Conservation (phyloP, 352 stramenopile genomes). For the Phytophthora colocasiae region DNA sequence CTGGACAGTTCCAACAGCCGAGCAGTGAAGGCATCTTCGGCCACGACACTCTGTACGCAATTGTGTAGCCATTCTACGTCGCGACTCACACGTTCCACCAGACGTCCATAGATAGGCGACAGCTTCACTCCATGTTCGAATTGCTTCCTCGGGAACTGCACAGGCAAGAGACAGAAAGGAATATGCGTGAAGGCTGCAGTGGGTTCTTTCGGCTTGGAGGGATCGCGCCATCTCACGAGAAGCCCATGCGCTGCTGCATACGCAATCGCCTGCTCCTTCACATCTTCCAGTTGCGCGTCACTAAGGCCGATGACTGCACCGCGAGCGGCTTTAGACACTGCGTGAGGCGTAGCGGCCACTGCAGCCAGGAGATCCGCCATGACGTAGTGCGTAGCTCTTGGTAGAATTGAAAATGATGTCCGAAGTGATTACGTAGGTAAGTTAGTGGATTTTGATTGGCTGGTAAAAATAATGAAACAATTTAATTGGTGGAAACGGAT, state of each 20-base stretch:
- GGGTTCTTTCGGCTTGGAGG: conserved; percentile 22
- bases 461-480: background rate
- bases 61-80: conserved; percentile 83
- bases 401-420: conserved; percentile 3
- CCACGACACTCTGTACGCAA: conserved; percentile 76
- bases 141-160: conserved; percentile 61
- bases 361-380: conserved; percentile 63
- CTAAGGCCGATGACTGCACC: conserved; percentile 54
- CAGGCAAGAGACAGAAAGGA: conserved; percentile 73
- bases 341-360: conserved; percentile 31
- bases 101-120: conserved; percentile 73
- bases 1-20: conserved; percentile 83
- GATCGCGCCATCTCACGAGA: conserved; percentile 69
- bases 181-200: conserved; percentile 77
- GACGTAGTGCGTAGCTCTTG: background rate
- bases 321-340: conserved; percentile 17
- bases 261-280: conserved; percentile 79
- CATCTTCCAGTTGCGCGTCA: conserved; percentile 43
- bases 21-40: conserved; percentile 88
- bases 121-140: conserved; percentile 75
- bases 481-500: conserved; percentile 8
- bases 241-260: conserved; percentile 80
- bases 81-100: conserved; percentile 85
- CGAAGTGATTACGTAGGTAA: conserved; percentile 15
- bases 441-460: conserved; percentile 15